phyloP scores from a whole-genome alignment of 2,329 filamentous ascomycete genomes.

The Cladosporium cucumerinum region DNA sequence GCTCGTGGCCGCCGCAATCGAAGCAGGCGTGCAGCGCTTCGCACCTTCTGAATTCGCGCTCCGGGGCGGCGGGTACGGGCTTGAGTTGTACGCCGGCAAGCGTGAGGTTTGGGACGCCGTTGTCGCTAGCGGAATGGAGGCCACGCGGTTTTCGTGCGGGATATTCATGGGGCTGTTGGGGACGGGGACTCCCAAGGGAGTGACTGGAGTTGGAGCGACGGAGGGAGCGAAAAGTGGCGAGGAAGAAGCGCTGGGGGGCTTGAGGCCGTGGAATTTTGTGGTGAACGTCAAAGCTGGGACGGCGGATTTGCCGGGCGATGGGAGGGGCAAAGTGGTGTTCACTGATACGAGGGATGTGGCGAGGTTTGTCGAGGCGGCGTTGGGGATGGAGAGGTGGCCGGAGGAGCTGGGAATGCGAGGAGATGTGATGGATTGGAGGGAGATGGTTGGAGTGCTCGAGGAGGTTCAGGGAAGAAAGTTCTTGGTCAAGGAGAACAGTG shows the following conservation, averaged over 20 bases:
- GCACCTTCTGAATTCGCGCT: slow-evolving; percentile 56
- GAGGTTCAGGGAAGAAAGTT: slow-evolving; percentile 29
- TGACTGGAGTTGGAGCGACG: slow-evolving; percentile 22
- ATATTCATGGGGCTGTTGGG: slow-evolving; percentile 31
- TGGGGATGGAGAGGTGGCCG: slow-evolving; percentile 40
- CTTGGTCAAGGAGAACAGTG: slow-evolving; percentile 26
- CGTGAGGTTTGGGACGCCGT: slow-evolving; percentile 26
- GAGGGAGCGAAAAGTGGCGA: slow-evolving; percentile 27
- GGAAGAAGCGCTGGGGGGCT: slow-evolving; percentile 31
- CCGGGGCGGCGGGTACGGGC: slow-evolving; percentile 21
- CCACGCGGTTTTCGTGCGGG: slow-evolving; percentile 29
- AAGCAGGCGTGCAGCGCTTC: slow-evolving; percentile 59
- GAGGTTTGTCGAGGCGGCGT: slow-evolving; percentile 42
- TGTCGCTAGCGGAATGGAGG: slow-evolving; percentile 24
- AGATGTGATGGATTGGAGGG: slow-evolving; percentile 27
- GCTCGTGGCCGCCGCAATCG: slow-evolving; percentile 56
- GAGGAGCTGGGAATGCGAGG: slow-evolving; percentile 38
- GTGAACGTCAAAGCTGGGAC: slow-evolving; percentile 45
- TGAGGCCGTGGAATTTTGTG: slow-evolving; percentile 41
- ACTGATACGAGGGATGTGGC: slow-evolving; percentile 52
- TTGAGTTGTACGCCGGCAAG: slow-evolving; percentile 29
- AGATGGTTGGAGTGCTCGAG: slow-evolving; percentile 28
- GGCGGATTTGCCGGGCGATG: slow-evolving; percentile 51
- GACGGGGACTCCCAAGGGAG: slow-evolving; percentile 28
- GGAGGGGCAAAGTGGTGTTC: slow-evolving; percentile 44